Percentiles rank a stretch among this genome's conserved stretches.
These are phyloP conservation scores for Aspergillus puulaauensis DNA, from an alignment of 2,329 filamentous ascomycete species.

Conservation along the genomic window DNA sequence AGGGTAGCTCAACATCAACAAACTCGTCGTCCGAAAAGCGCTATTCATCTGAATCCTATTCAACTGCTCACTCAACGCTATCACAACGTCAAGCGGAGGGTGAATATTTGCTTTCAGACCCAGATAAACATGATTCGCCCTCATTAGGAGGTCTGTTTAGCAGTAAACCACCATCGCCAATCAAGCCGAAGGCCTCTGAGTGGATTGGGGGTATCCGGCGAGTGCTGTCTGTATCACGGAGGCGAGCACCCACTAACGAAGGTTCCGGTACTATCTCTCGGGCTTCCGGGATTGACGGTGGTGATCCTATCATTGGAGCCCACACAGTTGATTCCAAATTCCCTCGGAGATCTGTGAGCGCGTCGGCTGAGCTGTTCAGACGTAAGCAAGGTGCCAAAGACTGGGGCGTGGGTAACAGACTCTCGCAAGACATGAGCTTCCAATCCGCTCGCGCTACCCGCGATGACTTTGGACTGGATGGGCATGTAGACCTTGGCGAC, in stretches of 20 bases:
- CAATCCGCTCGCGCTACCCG: slow-evolving; percentile 15
- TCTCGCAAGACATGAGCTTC: slow-evolving; percentile 21
- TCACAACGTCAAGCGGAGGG: slow-evolving; percentile 52
- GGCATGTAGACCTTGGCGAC: slow-evolving; percentile 27
- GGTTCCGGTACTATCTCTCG: slow-evolving; percentile 18
- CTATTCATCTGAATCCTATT: slow-evolving; percentile 51
- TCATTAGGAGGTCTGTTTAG: slow-evolving; percentile 26
- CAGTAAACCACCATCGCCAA: slow-evolving; percentile 23
- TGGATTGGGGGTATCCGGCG: slow-evolving; percentile 70
- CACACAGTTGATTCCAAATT: slow-evolving; percentile 13
- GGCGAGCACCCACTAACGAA: slow-evolving; percentile 20
- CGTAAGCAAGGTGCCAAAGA: slow-evolving; percentile 53
- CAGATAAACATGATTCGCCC: slow-evolving; percentile 1
- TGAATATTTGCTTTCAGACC: slow-evolving; percentile 50
- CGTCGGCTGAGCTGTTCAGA: slow-evolving; percentile 49
- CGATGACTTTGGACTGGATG: slow-evolving; percentile 28
- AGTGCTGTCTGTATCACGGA: slow-evolving; percentile 54
- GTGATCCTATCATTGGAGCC: slow-evolving; percentile 22
- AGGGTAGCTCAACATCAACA: slow-evolving; percentile 25
- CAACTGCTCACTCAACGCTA: slow-evolving; percentile 51
- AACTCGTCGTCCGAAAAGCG: slow-evolving; percentile 34
- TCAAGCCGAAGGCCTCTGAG: slow-evolving; percentile 55
- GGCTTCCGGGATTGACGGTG: slow-evolving; percentile 31
- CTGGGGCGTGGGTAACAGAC: slow-evolving; percentile 46
- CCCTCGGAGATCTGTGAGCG: slow-evolving; percentile 49